These are phyloP conservation scores for Magnolia officinalis DNA, from an alignment of 164 flowering plant genomes.

Conservation along the genomic window DNA sequence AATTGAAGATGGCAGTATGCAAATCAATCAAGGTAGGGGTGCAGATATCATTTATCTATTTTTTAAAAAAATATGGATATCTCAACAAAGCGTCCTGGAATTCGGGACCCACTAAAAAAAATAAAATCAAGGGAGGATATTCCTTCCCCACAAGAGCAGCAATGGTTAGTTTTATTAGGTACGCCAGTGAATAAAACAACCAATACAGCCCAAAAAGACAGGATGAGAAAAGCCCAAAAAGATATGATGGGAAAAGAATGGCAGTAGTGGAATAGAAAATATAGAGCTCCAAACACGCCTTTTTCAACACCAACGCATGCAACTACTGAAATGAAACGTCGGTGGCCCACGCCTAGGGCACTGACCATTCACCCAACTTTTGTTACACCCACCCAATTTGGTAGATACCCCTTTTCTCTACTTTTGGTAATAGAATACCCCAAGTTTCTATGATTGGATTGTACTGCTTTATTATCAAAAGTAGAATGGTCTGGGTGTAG, in stretches of 20 bases:
- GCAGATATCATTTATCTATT: no score
- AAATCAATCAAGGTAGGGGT: no score
- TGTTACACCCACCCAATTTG: not conserved
- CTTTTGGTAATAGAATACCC: no score
- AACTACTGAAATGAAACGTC: not conserved
- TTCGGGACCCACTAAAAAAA: not conserved
- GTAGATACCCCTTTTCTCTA: no score
- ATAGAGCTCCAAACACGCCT: not conserved
- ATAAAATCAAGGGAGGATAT: not conserved
- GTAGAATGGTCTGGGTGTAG: no score
- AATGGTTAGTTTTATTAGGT: not conserved
- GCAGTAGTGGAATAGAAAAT: not conserved
- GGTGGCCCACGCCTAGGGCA: not conserved
- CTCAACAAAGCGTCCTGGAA: not conserved
- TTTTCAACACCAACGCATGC: not conserved
- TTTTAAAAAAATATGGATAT: not conserved
- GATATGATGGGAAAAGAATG: not conserved
- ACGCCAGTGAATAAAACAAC: not conserved
- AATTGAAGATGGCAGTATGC: not conserved
- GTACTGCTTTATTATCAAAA: no score
- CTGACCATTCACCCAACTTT: not conserved
- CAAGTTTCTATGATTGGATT: no score
- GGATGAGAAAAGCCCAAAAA: not conserved
- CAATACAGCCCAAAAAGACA: not conserved
- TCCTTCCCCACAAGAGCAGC: not conserved